A percentile compares a stretch with the other conserved stretches of the same genome.
phyloP scores from a whole-genome alignment of 768 basidiomycete genomes.

The Russula ochroleuca region DNA sequence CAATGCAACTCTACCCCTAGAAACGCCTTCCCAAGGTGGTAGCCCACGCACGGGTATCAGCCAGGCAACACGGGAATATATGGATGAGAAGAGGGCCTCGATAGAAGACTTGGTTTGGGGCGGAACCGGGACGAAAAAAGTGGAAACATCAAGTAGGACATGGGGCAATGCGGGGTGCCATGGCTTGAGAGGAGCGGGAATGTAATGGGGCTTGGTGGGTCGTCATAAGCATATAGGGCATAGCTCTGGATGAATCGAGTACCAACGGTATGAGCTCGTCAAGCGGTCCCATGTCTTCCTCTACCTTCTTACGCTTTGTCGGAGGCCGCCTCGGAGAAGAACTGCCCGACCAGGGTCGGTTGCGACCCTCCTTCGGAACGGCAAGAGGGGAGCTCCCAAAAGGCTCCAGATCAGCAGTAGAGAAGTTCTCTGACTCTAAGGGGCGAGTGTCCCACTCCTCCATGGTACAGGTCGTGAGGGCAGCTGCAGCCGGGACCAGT shows the following conservation, averaged over 20 bases:
- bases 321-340: constrained; percentile 2
- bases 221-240: constrained; percentile 5
- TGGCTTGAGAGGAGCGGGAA: constrained; percentile 12
- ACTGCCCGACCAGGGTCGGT: neutral
- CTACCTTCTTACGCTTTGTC: constrained; percentile 11
- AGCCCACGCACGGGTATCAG: constrained; percentile 21
- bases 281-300: constrained; percentile 18
- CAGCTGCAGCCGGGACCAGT: neutral
- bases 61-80: constrained; percentile 21
- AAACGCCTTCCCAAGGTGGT: constrained; percentile 14
- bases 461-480: neutral
- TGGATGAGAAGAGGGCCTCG: constrained; percentile 8
- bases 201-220: constrained; percentile 22
- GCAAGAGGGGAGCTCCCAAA: constrained; percentile 1
- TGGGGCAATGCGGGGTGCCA: neutral
- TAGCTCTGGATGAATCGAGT: constrained; percentile 12
- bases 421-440: constrained; percentile 12
- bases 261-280: constrained; percentile 22
- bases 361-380: neutral
- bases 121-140: constrained; percentile 4
- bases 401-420: constrained; percentile 1
- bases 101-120: constrained; percentile 15
- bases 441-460: constrained; percentile 11
- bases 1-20: constrained; percentile 4
- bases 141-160: neutral